Evolutionary conservation across 176 grass and related monocot species (phyloP).

Genomic region (Puccinellia tenuiflora): DNA sequence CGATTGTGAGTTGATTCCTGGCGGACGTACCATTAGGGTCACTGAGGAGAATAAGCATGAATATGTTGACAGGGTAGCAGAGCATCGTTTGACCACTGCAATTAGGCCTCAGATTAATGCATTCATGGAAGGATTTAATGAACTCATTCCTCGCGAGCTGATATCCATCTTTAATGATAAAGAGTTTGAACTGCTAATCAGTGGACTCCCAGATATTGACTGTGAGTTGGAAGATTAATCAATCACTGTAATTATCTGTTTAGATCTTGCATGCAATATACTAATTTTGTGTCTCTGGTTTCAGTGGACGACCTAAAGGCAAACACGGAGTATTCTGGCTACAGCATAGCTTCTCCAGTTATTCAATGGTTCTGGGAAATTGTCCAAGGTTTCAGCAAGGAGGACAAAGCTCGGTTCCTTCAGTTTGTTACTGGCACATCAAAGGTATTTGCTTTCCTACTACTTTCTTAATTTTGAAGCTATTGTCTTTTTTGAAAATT

Average conservation of each 20-base stretch:
- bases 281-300: conserved; percentile 9
- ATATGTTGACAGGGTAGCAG: conserved; percentile 79
- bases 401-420: conserved; percentile 96
- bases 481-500: not conserved
- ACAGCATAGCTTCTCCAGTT: conserved; percentile 89
- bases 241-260: not conserved
- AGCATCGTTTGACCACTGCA: conserved; percentile 90
- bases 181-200: conserved; percentile 93
- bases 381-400: conserved; percentile 90
- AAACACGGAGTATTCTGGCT: conserved; percentile 98
- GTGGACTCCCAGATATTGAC: conserved; percentile 97
- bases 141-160: conserved; percentile 74
- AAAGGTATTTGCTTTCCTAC: conserved; percentile 50
- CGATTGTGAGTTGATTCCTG: conserved; percentile 96
- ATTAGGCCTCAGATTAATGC: conserved; percentile 97
- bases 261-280: not conserved
- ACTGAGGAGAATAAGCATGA: conserved; percentile 98
- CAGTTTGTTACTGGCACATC: conserved; percentile 99
- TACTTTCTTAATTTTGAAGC: not conserved
- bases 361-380: conserved; percentile 99
- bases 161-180: conserved; percentile 99
- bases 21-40: conserved; percentile 82
- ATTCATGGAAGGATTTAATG: conserved; percentile 89
- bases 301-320: conserved; percentile 95
- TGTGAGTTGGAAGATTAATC: conserved; percentile 51